Conservation (phyloP, 2,329 filamentous ascomycete species). For the Esteya vermicola region DNA sequence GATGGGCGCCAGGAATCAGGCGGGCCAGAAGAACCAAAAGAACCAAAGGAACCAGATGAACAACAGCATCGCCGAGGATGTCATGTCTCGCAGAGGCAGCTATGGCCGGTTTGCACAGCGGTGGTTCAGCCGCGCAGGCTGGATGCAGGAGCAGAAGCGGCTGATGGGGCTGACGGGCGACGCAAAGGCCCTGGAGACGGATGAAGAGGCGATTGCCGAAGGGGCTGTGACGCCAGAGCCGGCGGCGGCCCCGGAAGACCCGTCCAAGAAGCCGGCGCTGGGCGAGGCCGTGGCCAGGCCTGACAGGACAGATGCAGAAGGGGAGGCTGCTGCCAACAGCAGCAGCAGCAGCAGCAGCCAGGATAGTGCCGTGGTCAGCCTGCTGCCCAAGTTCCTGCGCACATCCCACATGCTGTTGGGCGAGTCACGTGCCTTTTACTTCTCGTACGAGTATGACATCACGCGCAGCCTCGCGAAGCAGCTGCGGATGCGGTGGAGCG, state of each 20-base stretch:
- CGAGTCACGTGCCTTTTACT: slow-evolving; percentile 76
- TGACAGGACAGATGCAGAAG: too few relatives aligned
- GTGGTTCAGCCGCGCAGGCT: slow-evolving; percentile 81
- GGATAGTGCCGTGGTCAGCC: slow-evolving; percentile 27
- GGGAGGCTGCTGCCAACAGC: too few relatives aligned
- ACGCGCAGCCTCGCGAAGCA: slow-evolving; percentile 47
- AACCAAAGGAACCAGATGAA: slow-evolving; percentile 5
- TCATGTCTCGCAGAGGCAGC: slow-evolving; percentile 66
- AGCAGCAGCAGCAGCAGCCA: too few relatives aligned
- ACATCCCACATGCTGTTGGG: slow-evolving; percentile 78
- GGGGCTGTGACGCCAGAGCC: not conserved
- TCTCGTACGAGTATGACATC: slow-evolving; percentile 87
- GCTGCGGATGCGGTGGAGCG: slow-evolving; percentile 22
- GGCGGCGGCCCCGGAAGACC: not conserved
- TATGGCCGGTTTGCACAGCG: slow-evolving; percentile 82
- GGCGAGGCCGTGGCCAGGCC: too few relatives aligned
- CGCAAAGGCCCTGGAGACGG: slow-evolving; percentile 22
- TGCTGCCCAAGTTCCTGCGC: slow-evolving; percentile 73
- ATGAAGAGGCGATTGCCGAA: slow-evolving; percentile 5
- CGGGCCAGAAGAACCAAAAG: too few relatives aligned
- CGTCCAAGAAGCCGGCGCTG: not conserved
- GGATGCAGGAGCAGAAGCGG: slow-evolving; percentile 57
- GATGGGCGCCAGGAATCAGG: too few relatives aligned
- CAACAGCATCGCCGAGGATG: slow-evolving; percentile 71
- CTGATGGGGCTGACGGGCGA: slow-evolving; percentile 52